A percentile compares a stretch with the other conserved stretches of the same genome.
Conservation (phyloP, 2,329 filamentous ascomycete genomes). For the Penicillium sp. region DNA sequence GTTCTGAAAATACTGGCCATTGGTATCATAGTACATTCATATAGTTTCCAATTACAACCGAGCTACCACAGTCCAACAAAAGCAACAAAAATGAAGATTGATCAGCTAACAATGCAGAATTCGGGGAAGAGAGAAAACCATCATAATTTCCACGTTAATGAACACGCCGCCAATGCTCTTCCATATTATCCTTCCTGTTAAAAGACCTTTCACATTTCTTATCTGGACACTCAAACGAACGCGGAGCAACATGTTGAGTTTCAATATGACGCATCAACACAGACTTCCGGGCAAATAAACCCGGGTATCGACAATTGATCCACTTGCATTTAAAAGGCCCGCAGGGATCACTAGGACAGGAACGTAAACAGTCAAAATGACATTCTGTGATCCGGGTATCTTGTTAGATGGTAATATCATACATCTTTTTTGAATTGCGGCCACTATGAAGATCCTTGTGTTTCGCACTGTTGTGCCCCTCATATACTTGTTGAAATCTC, state of each 20-base stretch:
- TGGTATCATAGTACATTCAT: background rate
- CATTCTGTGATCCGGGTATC: background rate
- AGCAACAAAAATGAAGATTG: background rate
- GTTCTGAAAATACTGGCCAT: background rate
- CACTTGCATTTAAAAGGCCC: background rate
- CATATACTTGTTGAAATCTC: background rate
- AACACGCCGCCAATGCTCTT: background rate
- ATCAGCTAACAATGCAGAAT: background rate
- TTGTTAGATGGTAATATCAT: background rate
- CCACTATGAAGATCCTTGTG: background rate
- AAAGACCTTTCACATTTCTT: background rate
- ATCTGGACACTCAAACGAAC: background rate
- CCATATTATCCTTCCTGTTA: slow-evolving; percentile 1
- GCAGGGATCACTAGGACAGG: background rate
- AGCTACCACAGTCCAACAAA: background rate
- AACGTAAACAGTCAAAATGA: background rate
- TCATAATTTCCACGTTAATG: background rate
- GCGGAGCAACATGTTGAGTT: background rate
- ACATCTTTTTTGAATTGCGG: background rate
- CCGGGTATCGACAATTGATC: background rate
- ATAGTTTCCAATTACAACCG: background rate
- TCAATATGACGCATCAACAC: slow-evolving; percentile 1
- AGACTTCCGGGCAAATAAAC: background rate
- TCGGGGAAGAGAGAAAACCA: no score
- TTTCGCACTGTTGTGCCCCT: background rate